Conservation (phyloP, 805 yeast species). For the Cyberlindnera samutprakarnensis region DNA sequence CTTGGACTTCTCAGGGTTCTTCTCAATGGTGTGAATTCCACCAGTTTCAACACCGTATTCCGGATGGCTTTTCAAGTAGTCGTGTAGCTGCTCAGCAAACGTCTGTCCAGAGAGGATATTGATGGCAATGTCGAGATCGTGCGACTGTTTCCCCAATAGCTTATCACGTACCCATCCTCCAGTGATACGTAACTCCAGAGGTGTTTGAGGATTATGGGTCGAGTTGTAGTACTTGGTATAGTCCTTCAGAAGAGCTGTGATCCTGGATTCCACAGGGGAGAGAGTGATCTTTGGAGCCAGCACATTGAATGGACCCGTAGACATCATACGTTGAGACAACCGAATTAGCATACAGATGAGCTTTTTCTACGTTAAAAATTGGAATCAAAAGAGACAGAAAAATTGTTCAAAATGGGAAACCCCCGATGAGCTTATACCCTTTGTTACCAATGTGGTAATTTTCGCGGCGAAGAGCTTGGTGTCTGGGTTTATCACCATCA, state of each 20-base stretch:
- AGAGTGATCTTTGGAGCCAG: conserved; percentile 23
- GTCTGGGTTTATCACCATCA: too few relatives aligned
- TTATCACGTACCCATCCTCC: conserved; percentile 99
- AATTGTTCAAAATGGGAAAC: too few relatives aligned
- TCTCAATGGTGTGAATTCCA: conserved; percentile 72
- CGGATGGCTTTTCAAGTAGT: conserved; percentile 34
- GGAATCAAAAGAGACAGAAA: too few relatives aligned
- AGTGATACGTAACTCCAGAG: conserved; percentile 67
- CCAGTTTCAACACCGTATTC: conserved; percentile 28
- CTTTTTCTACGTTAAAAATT: too few relatives aligned
- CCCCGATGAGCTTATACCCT: too few relatives aligned
- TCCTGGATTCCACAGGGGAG: conserved; percentile 34
- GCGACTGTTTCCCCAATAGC: conserved; percentile 66
- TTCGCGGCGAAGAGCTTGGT: too few relatives aligned
- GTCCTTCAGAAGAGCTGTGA: conserved; percentile 32
- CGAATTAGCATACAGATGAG: neutral
- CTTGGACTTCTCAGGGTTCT: conserved; percentile 92
- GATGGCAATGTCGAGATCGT: conserved; percentile 90
- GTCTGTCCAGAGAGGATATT: conserved; percentile 79
- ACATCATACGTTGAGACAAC: conserved; percentile 12
- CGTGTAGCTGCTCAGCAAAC: conserved; percentile 63
- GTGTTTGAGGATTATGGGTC: conserved; percentile 2
- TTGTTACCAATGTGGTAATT: too few relatives aligned
- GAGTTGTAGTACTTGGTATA: conserved; percentile 23
- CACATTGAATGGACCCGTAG: conserved; percentile 4